Evolutionary conservation across 805 yeast genomes (phyloP).

Genomic region (Metschnikowia amazonensis): DNA sequence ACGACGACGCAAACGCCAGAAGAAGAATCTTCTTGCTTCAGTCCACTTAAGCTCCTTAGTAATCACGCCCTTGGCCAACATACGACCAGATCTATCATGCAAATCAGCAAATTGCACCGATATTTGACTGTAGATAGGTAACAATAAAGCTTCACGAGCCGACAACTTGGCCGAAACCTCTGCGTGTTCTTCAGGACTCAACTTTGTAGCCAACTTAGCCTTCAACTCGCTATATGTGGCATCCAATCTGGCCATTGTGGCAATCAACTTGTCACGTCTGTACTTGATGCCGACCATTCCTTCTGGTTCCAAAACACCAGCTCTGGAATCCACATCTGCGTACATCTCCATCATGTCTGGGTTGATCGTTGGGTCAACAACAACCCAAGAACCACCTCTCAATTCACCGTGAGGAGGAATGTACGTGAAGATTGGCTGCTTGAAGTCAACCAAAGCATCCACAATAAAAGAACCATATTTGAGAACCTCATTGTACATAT

Average conservation of each 20-base stretch:
- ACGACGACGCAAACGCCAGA: constrained; percentile 98
- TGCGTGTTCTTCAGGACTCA: constrained; percentile 63
- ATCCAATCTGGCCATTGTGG: constrained; percentile 92
- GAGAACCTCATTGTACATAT: constrained; percentile 97
- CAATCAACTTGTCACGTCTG: constrained; percentile 85
- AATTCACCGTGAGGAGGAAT: constrained; percentile 98
- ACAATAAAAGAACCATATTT: constrained; percentile 96
- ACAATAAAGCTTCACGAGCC: constrained; percentile 72
- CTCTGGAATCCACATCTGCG: constrained; percentile 93
- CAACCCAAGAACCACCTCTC: constrained; percentile 99
- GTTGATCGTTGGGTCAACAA: constrained; percentile 97
- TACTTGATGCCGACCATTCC: constrained; percentile 99
- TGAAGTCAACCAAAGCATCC: constrained; percentile 92
- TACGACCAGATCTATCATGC: constrained; percentile 96
- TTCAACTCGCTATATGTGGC: constrained; percentile 65
- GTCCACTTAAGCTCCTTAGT: constrained; percentile 81
- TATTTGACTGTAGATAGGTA: constrained; percentile 88
- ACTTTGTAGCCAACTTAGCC: constrained; percentile 49
- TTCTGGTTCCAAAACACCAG: constrained; percentile 97
- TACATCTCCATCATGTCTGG: constrained; percentile 99
- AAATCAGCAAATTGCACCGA: constrained; percentile 96
- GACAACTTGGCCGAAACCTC: constrained; percentile 60
- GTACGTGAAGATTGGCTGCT: constrained; percentile 94
- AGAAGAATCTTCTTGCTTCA: constrained; percentile 90
- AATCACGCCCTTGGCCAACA: constrained; percentile 92